phyloP scores from a whole-genome alignment of 1,284 basidiomycete genomes.

The Pseudozyma pruni region DNA sequence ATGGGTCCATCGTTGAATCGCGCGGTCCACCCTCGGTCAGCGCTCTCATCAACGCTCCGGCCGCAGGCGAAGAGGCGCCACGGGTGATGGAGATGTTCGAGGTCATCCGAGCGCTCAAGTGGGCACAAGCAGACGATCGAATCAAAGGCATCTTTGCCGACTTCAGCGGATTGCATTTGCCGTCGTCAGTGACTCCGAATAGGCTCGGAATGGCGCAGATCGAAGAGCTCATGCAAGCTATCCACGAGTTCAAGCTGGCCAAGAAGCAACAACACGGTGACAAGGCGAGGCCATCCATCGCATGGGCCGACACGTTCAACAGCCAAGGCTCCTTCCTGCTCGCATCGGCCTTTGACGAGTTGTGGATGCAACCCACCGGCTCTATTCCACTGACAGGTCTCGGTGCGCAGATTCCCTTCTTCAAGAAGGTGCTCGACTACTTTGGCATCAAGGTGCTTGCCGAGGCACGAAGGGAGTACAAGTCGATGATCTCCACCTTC shows the following conservation, averaged over 20 bases:
- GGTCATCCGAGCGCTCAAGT: slow-evolving; percentile 68
- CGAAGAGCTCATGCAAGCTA: slow-evolving; percentile 69
- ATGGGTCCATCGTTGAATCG: slow-evolving; percentile 64
- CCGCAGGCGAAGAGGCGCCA: slow-evolving; percentile 49
- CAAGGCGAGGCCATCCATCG: slow-evolving; percentile 63
- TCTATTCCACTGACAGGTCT: slow-evolving; percentile 69
- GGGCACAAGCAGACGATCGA: slow-evolving; percentile 67
- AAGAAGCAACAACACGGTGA: slow-evolving; percentile 66
- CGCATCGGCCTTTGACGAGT: slow-evolving; percentile 69
- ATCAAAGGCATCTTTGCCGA: slow-evolving; percentile 70
- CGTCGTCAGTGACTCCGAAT: slow-evolving; percentile 60
- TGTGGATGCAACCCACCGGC: slow-evolving; percentile 69
- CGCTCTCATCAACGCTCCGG: slow-evolving; percentile 43
- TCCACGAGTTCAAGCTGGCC: slow-evolving; percentile 67
- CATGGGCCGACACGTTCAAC: slow-evolving; percentile 69
- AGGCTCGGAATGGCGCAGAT: slow-evolving; percentile 69
- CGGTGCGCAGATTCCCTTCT: slow-evolving; percentile 54
- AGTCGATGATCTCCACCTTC: slow-evolving; percentile 64
- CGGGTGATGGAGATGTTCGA: slow-evolving; percentile 69
- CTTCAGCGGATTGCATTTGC: slow-evolving; percentile 67
- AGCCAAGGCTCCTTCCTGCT: slow-evolving; percentile 68
- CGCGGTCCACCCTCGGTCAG: slow-evolving; percentile 40
- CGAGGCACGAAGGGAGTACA: slow-evolving; percentile 69
- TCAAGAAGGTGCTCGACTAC: slow-evolving; percentile 68
- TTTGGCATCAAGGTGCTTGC: slow-evolving; percentile 69